Base-by-base conservation (phyloP, 805 yeast species). In the Saccharomycopsis sp. region DNA sequence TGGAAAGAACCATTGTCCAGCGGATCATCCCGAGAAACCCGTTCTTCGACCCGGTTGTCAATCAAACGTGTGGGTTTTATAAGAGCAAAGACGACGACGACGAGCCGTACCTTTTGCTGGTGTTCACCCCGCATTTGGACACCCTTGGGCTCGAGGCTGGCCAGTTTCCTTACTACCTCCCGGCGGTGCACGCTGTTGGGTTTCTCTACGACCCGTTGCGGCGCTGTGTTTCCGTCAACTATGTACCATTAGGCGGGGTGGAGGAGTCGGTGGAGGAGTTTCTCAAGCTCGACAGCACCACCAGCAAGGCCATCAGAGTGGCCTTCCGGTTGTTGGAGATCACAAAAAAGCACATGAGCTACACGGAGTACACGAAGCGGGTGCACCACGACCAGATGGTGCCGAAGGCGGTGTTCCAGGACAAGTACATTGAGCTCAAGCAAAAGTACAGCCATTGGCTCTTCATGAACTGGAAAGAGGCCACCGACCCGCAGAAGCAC, bases 401-500 rank as follows among this genome's bases (percentile, higher is more conserved):
- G 0, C 77, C 84, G 33, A 82, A 86, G 53, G 81, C 80, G 18
- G 67, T 75, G 9, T 89, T 89, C 52, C 96, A 89, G 57, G 80
- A 84, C 54, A 63, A 82, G 45, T 89, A 89, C 57, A 78, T 85
- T 20, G 65, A 72, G 16, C 65, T 89, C 53, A 89, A 89, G 60
- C 83, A 81, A 57, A 82, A 79, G 58, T 82, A 88, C 57, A 85
- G 95, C 0, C 73, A 78, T 20, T 59, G 63, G 13, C 62, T 89
- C 36, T 87, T 87, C 9, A 83, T 78, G 30, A 71, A 69, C 49
- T 89, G 97, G 97, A 76, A 70, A n/a, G 97, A 89, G 60, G 77
- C 80, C 22, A 89, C 97, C 2, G 96, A 89, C 59, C 96, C 96
- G 2, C 73, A 80, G 51, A 89, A 89, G 57, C 97, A 89, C 61